Evolutionary conservation across 2,329 filamentous ascomycete genomes (phyloP).

Genomic region (Pseudogymnoascus sp.): DNA sequence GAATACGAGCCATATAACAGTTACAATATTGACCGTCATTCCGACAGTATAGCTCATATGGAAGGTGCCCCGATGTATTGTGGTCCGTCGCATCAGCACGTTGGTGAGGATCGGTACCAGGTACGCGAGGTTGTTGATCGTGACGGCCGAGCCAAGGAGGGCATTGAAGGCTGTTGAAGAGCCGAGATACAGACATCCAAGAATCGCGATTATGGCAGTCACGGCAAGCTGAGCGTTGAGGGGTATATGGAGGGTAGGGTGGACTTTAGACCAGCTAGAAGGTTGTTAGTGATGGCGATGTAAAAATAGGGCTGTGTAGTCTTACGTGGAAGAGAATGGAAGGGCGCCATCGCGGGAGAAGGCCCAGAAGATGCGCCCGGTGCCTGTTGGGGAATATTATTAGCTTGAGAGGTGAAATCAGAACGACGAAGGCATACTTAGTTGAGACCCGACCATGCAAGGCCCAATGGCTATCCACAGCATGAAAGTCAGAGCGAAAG

Average conservation of each 20-base stretch:
- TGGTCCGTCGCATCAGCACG: constrained; percentile 31
- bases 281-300: constrained; percentile 15
- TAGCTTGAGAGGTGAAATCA: constrained; percentile 8
- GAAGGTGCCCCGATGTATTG: constrained; percentile 34
- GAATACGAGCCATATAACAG: constrained; percentile 32
- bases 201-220: constrained; percentile 29
- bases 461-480: constrained; percentile 35
- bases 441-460: constrained; percentile 27
- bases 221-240: constrained; percentile 32
- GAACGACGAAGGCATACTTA: constrained; percentile 17
- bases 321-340: constrained; percentile 26
- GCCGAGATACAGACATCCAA: constrained; percentile 37
- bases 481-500: constrained; percentile 35
- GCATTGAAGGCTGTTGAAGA: constrained; percentile 38
- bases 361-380: constrained; percentile 32
- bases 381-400: constrained; percentile 21
- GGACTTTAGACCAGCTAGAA: constrained; percentile 29
- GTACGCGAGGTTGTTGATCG: constrained; percentile 39
- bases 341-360: constrained; percentile 37
- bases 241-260: constrained; percentile 27
- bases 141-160: constrained; percentile 32
- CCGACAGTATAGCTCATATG: constrained; percentile 29
- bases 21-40: constrained; percentile 30
- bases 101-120: constrained; percentile 39
- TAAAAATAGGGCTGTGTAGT: constrained; percentile 11